Percentiles rank a stretch among this genome's conserved stretches.
Conservation (phyloP, 2,329 filamentous ascomycete species). For the Epichloe scottii region DNA sequence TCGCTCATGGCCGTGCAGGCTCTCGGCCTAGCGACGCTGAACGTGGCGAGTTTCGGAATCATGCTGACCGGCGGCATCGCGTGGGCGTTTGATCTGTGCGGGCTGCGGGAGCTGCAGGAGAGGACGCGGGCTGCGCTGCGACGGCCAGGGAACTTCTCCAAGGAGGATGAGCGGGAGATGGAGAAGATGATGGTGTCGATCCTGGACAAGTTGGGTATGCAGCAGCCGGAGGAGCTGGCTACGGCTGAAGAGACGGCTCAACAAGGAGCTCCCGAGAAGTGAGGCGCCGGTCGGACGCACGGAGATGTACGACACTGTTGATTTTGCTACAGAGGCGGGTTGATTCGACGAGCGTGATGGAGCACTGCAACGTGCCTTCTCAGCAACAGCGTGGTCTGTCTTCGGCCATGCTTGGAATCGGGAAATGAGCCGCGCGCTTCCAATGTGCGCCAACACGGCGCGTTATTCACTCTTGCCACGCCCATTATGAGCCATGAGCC, state of each 20-base stretch:
- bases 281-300: neutral
- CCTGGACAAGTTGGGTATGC: constrained; percentile 37
- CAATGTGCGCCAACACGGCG: no score
- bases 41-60: constrained; percentile 64
- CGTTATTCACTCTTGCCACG: no score
- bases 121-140: constrained; percentile 30
- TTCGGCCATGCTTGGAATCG: no score
- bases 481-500: no score
- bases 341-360: no score
- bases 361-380: no score
- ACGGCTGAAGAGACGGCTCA: neutral
- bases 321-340: no score
- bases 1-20: constrained; percentile 66
- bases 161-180: constrained; percentile 46
- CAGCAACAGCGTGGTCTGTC: no score
- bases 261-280: neutral
- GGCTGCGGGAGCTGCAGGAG: constrained; percentile 49
- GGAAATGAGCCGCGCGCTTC: no score
- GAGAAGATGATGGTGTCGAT: constrained; percentile 49
- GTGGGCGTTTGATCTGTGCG: constrained; percentile 67
- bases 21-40: constrained; percentile 74
- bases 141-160: constrained; percentile 21
- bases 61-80: constrained; percentile 61
- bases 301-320: neutral
- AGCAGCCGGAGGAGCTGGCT: neutral